These are phyloP conservation scores for Lachnum nothofagi DNA, from an alignment of 2,329 filamentous ascomycete genomes.

Conservation along the genomic window DNA sequence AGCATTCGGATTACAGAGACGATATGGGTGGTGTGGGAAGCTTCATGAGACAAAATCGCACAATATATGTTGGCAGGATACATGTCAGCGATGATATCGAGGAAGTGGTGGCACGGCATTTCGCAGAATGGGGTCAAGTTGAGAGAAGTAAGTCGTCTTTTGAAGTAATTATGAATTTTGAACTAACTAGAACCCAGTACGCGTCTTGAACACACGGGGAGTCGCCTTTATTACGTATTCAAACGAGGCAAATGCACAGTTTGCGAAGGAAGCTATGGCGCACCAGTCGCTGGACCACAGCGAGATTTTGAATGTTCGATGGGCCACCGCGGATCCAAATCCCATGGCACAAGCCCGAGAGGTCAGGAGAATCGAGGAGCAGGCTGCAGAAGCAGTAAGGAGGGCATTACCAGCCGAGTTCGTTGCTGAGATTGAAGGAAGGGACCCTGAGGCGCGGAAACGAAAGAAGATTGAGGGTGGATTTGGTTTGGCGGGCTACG, in stretches of 20 bases:
- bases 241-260: slow-evolving; percentile 84
- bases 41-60: slow-evolving; percentile 90
- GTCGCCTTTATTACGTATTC: slow-evolving; percentile 94
- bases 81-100: slow-evolving; percentile 96
- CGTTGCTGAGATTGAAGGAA: slow-evolving; percentile 87
- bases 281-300: slow-evolving; percentile 87
- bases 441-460: slow-evolving; percentile 81
- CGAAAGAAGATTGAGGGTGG: slow-evolving; percentile 82
- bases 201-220: slow-evolving; percentile 81
- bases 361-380: slow-evolving; percentile 82
- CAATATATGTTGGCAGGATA: slow-evolving; percentile 87
- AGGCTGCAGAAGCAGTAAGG: slow-evolving; percentile 89
- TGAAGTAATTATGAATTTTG: neutral
- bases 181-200: slow-evolving; percentile 40
- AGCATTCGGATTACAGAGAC: slow-evolving; percentile 86
- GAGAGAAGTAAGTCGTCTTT: slow-evolving; percentile 56
- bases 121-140: slow-evolving; percentile 92
- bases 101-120: slow-evolving; percentile 89
- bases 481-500: slow-evolving; percentile 72
- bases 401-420: slow-evolving; percentile 84
- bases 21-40: slow-evolving; percentile 97
- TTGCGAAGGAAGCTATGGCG: slow-evolving; percentile 92
- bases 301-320: slow-evolving; percentile 91
- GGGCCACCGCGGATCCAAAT: slow-evolving; percentile 95
- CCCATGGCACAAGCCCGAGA: slow-evolving; percentile 91